These are phyloP conservation scores for Blakeslea trispora DNA, from an alignment of 371 early-diverging fungal species.

Conservation along the genomic window DNA sequence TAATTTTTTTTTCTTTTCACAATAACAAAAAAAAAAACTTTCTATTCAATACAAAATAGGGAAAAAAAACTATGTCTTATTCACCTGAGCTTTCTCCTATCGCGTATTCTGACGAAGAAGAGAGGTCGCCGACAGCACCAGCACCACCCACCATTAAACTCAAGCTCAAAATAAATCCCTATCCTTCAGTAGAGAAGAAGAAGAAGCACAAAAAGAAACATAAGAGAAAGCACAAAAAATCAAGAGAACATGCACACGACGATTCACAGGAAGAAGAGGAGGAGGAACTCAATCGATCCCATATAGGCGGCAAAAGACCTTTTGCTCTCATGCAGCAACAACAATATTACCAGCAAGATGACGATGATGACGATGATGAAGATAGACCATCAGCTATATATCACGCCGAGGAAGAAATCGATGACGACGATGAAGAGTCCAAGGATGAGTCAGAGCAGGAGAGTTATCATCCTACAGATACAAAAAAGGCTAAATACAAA, in stretches of 20 bases:
- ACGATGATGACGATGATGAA: background rate
- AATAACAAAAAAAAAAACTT: no score
- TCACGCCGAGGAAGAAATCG: background rate
- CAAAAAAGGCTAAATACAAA: slow-evolving; percentile 6
- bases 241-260: slow-evolving; percentile 16
- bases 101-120: slow-evolving; percentile 24
- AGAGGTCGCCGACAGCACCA: slow-evolving; percentile 17
- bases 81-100: slow-evolving; percentile 37
- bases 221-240: slow-evolving; percentile 41
- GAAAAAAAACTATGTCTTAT: slow-evolving; percentile 24
- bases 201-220: slow-evolving; percentile 45
- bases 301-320: slow-evolving; percentile 27
- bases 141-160: slow-evolving; percentile 30
- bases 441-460: slow-evolving; percentile 10
- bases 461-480: slow-evolving; percentile 25
- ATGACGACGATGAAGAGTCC: slow-evolving; percentile 4
- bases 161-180: slow-evolving; percentile 46
- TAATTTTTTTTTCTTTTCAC: background rate
- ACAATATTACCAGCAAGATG: background rate
- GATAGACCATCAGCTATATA: background rate
- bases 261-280: slow-evolving; percentile 24
- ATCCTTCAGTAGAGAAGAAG: slow-evolving; percentile 25
- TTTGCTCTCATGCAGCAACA: slow-evolving; percentile 24
- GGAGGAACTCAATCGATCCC: background rate
- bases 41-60: no score